Evolutionary conservation across 768 basidiomycete species (phyloP).

Genomic region (Exsudoporus frostii): DNA sequence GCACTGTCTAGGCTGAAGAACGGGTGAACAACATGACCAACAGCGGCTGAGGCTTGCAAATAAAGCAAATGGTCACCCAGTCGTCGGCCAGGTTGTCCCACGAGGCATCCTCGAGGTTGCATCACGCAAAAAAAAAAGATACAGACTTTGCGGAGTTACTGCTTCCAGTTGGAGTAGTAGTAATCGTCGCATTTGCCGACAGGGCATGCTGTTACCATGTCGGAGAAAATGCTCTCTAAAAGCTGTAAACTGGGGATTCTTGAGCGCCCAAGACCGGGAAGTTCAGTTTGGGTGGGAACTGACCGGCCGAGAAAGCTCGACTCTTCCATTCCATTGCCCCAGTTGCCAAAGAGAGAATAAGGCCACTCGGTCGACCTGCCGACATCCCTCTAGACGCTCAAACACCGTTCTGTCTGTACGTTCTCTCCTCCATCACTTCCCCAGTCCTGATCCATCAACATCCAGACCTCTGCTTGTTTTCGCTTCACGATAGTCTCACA

Average conservation of each 20-base stretch:
- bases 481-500: neutral
- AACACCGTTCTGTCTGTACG: slow-evolving; percentile 24
- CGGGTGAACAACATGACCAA: neutral
- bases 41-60: slow-evolving; percentile 1
- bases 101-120: slow-evolving; percentile 25
- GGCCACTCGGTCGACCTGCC: slow-evolving; percentile 26
- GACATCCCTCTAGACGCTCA: slow-evolving; percentile 24
- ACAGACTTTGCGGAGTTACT: slow-evolving; percentile 7
- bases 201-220: slow-evolving; percentile 16
- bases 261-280: slow-evolving; percentile 18
- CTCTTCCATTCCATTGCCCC: slow-evolving; percentile 30
- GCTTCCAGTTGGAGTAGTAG: slow-evolving; percentile 5
- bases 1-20: neutral
- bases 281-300: slow-evolving; percentile 29
- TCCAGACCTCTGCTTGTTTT: slow-evolving; percentile 1
- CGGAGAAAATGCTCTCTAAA: slow-evolving; percentile 10
- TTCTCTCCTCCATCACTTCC: slow-evolving; percentile 2
- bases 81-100: slow-evolving; percentile 13
- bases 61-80: slow-evolving; percentile 14
- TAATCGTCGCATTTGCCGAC: slow-evolving; percentile 16
- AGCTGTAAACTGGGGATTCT: slow-evolving; percentile 6
- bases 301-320: slow-evolving; percentile 23
- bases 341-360: slow-evolving; percentile 37
- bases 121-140: slow-evolving; percentile 1
- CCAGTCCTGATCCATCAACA: slow-evolving; percentile 9